Percentiles rank a stretch among this genome's conserved stretches.
Conservation (phyloP, 495 filamentous ascomycete genomes). For the Penicillium crystallinum region DNA sequence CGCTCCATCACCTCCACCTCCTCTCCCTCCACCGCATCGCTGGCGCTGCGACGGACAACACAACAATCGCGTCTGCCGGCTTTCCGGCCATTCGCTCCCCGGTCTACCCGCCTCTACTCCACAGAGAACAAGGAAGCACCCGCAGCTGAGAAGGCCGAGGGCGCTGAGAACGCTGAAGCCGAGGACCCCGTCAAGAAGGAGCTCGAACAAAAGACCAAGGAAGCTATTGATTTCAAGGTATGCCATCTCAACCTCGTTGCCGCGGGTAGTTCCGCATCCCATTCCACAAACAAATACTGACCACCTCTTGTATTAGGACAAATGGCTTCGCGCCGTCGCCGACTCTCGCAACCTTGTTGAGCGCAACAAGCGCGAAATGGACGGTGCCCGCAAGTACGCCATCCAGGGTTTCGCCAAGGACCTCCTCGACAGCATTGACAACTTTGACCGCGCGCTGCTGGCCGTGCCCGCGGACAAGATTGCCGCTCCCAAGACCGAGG, state of each 20-base stretch:
- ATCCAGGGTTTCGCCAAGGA: slow-evolving; percentile 93
- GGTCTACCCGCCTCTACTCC: slow-evolving; percentile 37
- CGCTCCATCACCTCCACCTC: slow-evolving; percentile 34
- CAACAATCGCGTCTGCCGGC: slow-evolving; percentile 32
- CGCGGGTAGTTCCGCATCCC: neutral
- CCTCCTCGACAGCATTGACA: slow-evolving; percentile 90
- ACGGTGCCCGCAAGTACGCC: slow-evolving; percentile 81
- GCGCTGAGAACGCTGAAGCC: slow-evolving; percentile 39
- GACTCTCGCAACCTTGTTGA: slow-evolving; percentile 98
- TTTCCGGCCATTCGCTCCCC: slow-evolving; percentile 27
- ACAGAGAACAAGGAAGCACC: slow-evolving; percentile 35
- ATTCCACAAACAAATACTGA: slow-evolving; percentile 2
- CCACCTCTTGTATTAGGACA: slow-evolving; percentile 58
- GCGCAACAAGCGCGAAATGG: slow-evolving; percentile 85
- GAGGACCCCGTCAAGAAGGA: slow-evolving; percentile 54
- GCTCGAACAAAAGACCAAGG: slow-evolving; percentile 78
- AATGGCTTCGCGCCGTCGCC: slow-evolving; percentile 84
- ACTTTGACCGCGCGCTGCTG: slow-evolving; percentile 84
- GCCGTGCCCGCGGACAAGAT: slow-evolving; percentile 74
- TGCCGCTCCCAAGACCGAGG: slow-evolving; percentile 35
- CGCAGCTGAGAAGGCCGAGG: slow-evolving; percentile 35
- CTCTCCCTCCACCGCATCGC: slow-evolving; percentile 28
- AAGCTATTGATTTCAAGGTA: slow-evolving; percentile 85
- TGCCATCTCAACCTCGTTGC: slow-evolving; percentile 7
- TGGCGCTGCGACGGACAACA: slow-evolving; percentile 35